Evolutionary conservation across 2,329 filamentous ascomycete genomes (phyloP).

Genomic region (Acarospora socialis): DNA sequence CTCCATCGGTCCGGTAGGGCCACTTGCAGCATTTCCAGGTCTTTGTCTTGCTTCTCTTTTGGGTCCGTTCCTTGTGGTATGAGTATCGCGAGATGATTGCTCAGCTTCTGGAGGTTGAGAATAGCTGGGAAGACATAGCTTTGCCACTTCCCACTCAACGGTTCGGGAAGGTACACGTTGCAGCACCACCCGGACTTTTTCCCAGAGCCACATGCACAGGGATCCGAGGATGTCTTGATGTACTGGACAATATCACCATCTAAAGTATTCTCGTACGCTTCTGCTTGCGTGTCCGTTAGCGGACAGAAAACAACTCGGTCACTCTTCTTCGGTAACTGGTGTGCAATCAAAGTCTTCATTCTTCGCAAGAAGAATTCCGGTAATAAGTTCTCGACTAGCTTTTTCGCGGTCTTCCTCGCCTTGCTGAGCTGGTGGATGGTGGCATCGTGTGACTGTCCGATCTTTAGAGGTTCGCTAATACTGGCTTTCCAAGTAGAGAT

Average conservation of each 20-base stretch:
- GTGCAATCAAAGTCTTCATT: constrained; percentile 82
- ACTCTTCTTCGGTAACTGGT: constrained; percentile 88
- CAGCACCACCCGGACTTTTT: constrained; percentile 76
- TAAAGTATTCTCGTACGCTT: constrained; percentile 75
- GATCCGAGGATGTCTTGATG: constrained; percentile 53
- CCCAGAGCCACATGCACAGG: constrained; percentile 54
- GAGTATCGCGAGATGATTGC: constrained; percentile 82
- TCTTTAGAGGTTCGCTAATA: constrained; percentile 64
- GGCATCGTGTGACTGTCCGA: constrained; percentile 87
- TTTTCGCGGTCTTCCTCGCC: constrained; percentile 67
- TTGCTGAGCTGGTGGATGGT: constrained; percentile 68
- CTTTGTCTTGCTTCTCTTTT: constrained; percentile 61
- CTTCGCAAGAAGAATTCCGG: constrained; percentile 82
- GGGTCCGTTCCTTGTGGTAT: constrained; percentile 54
- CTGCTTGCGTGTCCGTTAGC: constrained; percentile 63
- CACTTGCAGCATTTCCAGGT: constrained; percentile 57
- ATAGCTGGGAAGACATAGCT: constrained; percentile 75
- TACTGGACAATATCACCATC: constrained; percentile 53
- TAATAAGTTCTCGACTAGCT: constrained; percentile 73
- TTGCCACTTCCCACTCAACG: constrained; percentile 58
- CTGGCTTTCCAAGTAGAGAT: constrained; percentile 62
- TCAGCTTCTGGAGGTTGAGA: constrained; percentile 67
- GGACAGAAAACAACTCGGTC: constrained; percentile 93
- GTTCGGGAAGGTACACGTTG: constrained; percentile 40
- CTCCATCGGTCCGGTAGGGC: constrained; percentile 65